phyloP scores from a whole-genome alignment of 208 protist genomes.

The Kentomonas sorsogonicus region DNA sequence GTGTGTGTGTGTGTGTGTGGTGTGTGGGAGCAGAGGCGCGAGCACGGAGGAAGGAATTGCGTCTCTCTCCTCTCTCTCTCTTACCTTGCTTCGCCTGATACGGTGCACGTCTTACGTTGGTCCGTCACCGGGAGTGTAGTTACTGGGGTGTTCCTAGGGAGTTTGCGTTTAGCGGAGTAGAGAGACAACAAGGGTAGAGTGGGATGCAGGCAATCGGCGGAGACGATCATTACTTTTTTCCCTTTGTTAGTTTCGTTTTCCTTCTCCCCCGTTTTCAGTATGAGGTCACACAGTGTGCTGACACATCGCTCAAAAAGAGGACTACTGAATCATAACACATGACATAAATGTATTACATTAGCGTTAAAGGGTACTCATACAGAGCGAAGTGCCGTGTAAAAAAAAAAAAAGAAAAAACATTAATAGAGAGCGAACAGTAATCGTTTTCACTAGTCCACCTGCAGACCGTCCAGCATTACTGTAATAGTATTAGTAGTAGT shows the following conservation, averaged over 20 bases:
- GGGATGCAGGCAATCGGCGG: too few relatives aligned
- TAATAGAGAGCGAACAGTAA: background rate
- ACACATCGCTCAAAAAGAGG: background rate
- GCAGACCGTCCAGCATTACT: background rate
- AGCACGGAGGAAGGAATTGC: background rate
- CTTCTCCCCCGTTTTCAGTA: background rate
- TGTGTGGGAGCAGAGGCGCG: background rate
- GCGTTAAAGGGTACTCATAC: background rate
- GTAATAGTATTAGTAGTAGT: background rate
- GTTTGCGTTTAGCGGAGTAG: too few relatives aligned
- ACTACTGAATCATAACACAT: conserved; percentile 1
- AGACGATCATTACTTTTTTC: background rate
- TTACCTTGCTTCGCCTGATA: too few relatives aligned
- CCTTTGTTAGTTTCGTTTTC: background rate
- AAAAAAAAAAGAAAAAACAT: conserved; percentile 11
- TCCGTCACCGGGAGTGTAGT: too few relatives aligned
- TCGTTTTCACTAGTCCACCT: background rate
- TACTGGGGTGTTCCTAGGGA: too few relatives aligned
- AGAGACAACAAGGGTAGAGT: too few relatives aligned
- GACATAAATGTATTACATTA: background rate
- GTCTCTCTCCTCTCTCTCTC: too few relatives aligned
- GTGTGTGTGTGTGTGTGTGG: conserved; percentile 2
- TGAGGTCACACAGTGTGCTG: conserved; percentile 2
- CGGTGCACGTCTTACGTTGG: too few relatives aligned
- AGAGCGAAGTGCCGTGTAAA: conserved; percentile 2